These are phyloP conservation scores for Pythium sukuiense DNA, from an alignment of 352 stramenopile genomes.

Conservation along the genomic window DNA sequence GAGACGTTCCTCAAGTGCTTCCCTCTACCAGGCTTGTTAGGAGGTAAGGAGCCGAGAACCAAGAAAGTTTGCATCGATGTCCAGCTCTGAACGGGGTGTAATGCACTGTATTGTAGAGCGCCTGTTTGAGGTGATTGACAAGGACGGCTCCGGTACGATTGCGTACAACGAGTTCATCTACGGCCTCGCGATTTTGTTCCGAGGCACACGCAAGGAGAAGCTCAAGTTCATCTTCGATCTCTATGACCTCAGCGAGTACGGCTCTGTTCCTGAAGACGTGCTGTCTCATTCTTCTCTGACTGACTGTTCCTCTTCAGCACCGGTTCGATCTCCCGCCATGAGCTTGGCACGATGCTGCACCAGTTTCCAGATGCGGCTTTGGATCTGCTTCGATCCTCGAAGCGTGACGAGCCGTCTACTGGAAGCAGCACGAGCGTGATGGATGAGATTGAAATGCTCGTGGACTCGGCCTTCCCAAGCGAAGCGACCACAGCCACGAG, in stretches of 20 bases:
- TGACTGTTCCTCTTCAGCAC: constrained; percentile 43
- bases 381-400: constrained; percentile 52
- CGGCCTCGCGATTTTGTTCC: constrained; percentile 83
- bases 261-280: neutral
- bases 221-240: constrained; percentile 94
- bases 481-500: constrained; percentile 34
- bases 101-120: constrained; percentile 52
- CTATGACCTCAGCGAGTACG: constrained; percentile 88
- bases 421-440: constrained; percentile 32
- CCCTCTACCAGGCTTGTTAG: constrained; percentile 86
- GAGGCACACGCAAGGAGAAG: constrained; percentile 88
- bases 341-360: constrained; percentile 85
- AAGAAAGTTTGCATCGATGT: no score
- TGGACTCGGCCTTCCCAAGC: constrained; percentile 73
- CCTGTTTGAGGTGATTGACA: constrained; percentile 92
- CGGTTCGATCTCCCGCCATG: constrained; percentile 82
- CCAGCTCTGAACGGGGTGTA: neutral
- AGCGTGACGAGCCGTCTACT: constrained; percentile 28
- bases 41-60: constrained; percentile 35
- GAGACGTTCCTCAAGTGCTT: constrained; percentile 95
- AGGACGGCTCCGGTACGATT: constrained; percentile 84
- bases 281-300: no score
- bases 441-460: constrained; percentile 79
- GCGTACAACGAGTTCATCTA: constrained; percentile 92
- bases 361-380: constrained; percentile 80